Evolutionary conservation across 169 alveolate species (phyloP).

Genomic region (Fabrea salina): DNA sequence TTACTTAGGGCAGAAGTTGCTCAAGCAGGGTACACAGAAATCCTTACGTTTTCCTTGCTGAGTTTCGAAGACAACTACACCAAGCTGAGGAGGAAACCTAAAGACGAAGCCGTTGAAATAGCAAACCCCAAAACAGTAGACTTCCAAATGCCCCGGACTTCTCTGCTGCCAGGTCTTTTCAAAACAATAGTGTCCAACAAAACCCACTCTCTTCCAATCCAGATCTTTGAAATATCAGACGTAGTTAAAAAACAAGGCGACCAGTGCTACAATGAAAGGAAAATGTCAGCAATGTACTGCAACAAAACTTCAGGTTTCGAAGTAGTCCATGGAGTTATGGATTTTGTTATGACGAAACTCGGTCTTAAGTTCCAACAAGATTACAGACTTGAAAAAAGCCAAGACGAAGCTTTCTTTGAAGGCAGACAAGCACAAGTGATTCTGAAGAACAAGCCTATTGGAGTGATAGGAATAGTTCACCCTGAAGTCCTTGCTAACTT

Average conservation of each 20-base stretch:
- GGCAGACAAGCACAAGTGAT: slow-evolving; percentile 77
- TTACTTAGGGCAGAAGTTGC: slow-evolving; percentile 84
- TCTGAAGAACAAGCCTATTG: slow-evolving; percentile 65
- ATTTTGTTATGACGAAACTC: slow-evolving; percentile 81
- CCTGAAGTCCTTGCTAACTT: slow-evolving; percentile 91
- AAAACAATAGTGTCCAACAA: slow-evolving; percentile 86
- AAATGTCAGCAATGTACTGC: slow-evolving; percentile 55
- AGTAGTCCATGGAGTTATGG: slow-evolving; percentile 87
- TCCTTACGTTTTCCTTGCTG: slow-evolving; percentile 76
- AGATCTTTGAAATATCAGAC: slow-evolving; percentile 91
- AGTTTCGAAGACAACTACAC: slow-evolving; percentile 66
- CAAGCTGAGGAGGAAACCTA: slow-evolving; percentile 49
- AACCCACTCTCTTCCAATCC: slow-evolving; percentile 88
- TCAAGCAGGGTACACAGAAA: slow-evolving; percentile 81
- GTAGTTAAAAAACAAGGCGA: slow-evolving; percentile 77
- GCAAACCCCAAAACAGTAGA: slow-evolving; percentile 91
- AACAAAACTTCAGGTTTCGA: slow-evolving; percentile 75
- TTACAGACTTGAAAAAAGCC: slow-evolving; percentile 59
- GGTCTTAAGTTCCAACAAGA: slow-evolving; percentile 55
- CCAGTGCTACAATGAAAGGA: slow-evolving; percentile 75
- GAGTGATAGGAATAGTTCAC: slow-evolving; percentile 92
- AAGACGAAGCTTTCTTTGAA: slow-evolving; percentile 76
- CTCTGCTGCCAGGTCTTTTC: slow-evolving; percentile 91
- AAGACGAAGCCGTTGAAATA: slow-evolving; percentile 83
- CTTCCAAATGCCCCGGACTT: slow-evolving; percentile 89